Base-by-base conservation (phyloP, 139 green algal species). In the Chlamydomonas sphaeroides region DNA sequence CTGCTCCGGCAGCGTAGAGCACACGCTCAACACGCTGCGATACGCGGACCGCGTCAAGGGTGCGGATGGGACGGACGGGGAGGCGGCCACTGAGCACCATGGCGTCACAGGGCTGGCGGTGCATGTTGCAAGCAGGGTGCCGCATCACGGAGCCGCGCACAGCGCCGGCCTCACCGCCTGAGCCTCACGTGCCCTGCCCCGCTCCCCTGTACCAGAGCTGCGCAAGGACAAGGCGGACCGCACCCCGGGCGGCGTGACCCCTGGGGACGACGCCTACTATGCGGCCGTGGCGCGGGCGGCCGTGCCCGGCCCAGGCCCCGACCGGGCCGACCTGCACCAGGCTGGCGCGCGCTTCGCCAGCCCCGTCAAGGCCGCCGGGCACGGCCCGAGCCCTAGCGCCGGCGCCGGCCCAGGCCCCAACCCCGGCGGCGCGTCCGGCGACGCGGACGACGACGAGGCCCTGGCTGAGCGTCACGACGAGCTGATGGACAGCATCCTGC, bases 21-120 rank as follows among this genome's bases (percentile, higher is more conserved):
- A 99, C 91, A 99, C 96, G 15, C 93, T 99, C 62, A 99, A 99
- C 89, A 99, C 97, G 23, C 91, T 99, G 75, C 89, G 97, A 35
- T 99, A 99, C 81, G 96, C 97, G 17, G 96, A 99, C 89, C 89
- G 97, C 18, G 95, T 98, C n/a, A 98, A 98, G 88, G 95, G 94
- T 92, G 75, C 17, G 59, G n/a, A 7, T 28, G 65, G 25, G 25
- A 25, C 65, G 11, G 1, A 39, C 26, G 20, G 65, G 36, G 21
- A 17, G 53, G 21, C n/a, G n/a, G n/a, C n/a, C n/a, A n/a, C n/a
- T n/a, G n/a, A n/a, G n/a, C n/a, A n/a, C n/a, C n/a, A n/a, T n/a
- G n/a, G n/a, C n/a, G n/a, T n/a, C n/a, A n/a, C n/a, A n/a, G n/a
- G n/a, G n/a, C n/a, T n/a, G n/a, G n/a, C n/a, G n/a, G n/a, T n/a